Base-by-base conservation (phyloP, 2,329 filamentous ascomycete species). In the Penicillium sp. region DNA sequence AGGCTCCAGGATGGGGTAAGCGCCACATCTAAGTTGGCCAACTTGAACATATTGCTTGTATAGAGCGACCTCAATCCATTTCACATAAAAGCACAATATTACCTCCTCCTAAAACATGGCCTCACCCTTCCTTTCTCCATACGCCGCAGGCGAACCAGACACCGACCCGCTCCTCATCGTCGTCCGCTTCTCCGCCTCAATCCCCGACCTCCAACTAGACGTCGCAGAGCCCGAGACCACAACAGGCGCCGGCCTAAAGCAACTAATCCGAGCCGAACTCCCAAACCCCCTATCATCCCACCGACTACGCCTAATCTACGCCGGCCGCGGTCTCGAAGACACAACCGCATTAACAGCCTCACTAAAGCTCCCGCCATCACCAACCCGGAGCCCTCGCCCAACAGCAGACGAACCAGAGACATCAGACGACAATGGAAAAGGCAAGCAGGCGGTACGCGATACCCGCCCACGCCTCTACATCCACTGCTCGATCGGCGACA, bases 401-500 rank as follows among this genome's bases (percentile, higher is more conserved):
- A 46, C 54, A 42, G 27, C 53, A 42, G 52, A 59, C 38, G 35
- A 49, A 7, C 54, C 64, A n/a, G 56, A 61, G 41, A 48, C 39
- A 6, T 21, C 44, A 45, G 37, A 42, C 8, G 38, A 50, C 7
- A 70, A 64, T 46, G 65, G 60, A n/a, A 91, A 90, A 66, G 90
- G 88, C 45, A 95, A 94, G 64, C 76, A 77, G 56, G 82, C 82
- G 1, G 71, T 86, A 6, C 80, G 80, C 32, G 77, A 79, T 8
- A 72, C 72, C 9, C 58, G 62, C 25, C 78, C 79, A 37, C 82
- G 88, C 42, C 83, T 96, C 66, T 97, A 96, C 72, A 87, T 97
- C 58, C 95, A 96, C 77, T 97, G 93, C 80, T 93, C 90, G 60
- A 89, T 97, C 55, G 91, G 91, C 52, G 82, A 86, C 52, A 86